Evolutionary conservation across 495 filamentous ascomycete species (phyloP), one percentile per base, ranked within the genome.

Genomic region (Aspergillus nanangensis): DNA sequence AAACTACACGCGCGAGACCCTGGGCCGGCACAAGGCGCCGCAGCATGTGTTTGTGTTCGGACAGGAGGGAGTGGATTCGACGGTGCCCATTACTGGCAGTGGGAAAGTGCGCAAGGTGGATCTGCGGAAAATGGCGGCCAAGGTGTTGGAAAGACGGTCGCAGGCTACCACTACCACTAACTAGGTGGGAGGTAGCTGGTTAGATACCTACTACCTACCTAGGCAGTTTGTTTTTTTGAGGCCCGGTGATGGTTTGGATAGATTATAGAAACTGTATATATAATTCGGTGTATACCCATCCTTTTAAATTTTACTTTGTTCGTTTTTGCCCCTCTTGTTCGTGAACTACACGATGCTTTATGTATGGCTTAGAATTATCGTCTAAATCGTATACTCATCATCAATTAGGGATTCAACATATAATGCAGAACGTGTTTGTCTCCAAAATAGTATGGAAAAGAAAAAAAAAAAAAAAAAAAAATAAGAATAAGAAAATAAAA

Each of bases 61-160:
- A 1, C 61, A 77, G 51, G 76, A 78, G 39, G 78, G 73, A n/a
- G 66, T 80, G n/a, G 71, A 75, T 14, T 60, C 50, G 3, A 65
- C 71, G 8, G 66, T 83, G 3, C 83, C 83, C 3, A 63, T 85
- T 43, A 87, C 83, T 24, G 83, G 83, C 1, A 87, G 83, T 58
- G 83, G 83, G 7, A 87, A 87, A 66, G 76, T 87, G 17, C 72
- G 81, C 51, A 86, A 87, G 65, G 78, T 78, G 62, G 78, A 82
- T 58, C 68, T 87, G 66, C 75, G 79, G 18, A 65, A 78, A 53
- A 60, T 77, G 48, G 80, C 79, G 5, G 75, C 74, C 43, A 57
- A 61, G 47, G 56, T 81, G 15, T 41, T 82, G 53, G 63, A 65
- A 9, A 21, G 39, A 38, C 60, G 61, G 3, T 24, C 31, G 1